Base-by-base conservation (phyloP, 768 basidiomycete genomes). In the Lactarius sanguifluus region DNA sequence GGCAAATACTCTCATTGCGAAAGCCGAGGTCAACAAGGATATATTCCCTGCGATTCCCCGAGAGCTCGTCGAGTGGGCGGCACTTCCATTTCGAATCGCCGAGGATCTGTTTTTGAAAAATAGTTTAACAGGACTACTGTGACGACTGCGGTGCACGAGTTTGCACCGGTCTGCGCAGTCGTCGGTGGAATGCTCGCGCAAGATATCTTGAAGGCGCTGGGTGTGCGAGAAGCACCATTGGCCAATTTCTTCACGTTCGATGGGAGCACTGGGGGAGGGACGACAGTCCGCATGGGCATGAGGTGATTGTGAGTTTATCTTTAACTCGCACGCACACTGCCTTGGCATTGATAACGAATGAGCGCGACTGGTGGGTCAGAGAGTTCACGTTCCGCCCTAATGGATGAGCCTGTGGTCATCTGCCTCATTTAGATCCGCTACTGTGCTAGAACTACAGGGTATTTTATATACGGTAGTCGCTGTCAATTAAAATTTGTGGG, bases 171-270 rank as follows among this genome's bases (percentile, higher is more conserved):
- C 1, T 93, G 94, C 74, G 97, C 97, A 1, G 91, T 99, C 41
- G 82, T 99, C 45, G 97, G 97, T 32, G 97, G 97, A 28, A 85
- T 98, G 78, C 79, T 98, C 16, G 96, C 89, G 1, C 97, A 98
- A 76, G 97, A 99, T 75, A 89, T 98, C 60, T 81, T 99, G 47
- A 95, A 97, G 75, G 87, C 93, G 0, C 82, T 98, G 45, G 91
- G 89, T 63, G 92, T 89, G 64, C 89, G 94, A 59, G 97, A 98
- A 72, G 86, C 91, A 32, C 96, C 96, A 5, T 90, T 97, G 69
- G 90, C 91, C 60, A 99, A 99, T 76, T 89, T 97, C 68, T 89
- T 96, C 69, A 82, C 86, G 5, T 95, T 96, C 67, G 93, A 98
- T 76, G 93, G 94, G 12, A 85, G 81, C 70, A 88, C 85, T 1